These are phyloP conservation scores for Globisporangium barbulae DNA, from an alignment of 352 stramenopile species.

Conservation along the genomic window DNA sequence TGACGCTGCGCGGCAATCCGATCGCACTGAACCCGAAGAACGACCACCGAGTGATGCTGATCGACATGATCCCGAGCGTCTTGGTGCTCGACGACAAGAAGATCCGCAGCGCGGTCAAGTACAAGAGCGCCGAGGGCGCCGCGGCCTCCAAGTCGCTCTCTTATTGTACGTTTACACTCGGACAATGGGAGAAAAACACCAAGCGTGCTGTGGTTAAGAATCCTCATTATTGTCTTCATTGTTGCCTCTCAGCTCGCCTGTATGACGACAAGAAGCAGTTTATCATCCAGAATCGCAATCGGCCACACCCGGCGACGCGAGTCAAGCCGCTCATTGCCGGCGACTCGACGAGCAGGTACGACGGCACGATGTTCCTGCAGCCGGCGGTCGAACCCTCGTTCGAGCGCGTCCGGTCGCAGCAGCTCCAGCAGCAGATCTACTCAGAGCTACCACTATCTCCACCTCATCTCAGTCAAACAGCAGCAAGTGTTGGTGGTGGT, in stretches of 20 bases:
- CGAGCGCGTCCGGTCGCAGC: constrained; percentile 27
- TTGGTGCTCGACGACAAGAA: constrained; percentile 78
- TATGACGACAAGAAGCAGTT: constrained; percentile 84
- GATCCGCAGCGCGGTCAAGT: constrained; percentile 48
- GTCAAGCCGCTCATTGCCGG: constrained; percentile 35
- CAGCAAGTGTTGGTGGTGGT: not conserved
- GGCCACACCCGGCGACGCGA: constrained; percentile 34
- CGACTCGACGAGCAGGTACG: constrained; percentile 40
- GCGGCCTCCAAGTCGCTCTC: constrained; percentile 55
- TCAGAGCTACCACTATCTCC: not conserved
- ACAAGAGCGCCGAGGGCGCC: constrained; percentile 29
- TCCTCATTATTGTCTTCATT: not conserved
- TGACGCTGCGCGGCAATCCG: constrained; percentile 65
- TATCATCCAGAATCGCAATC: constrained; percentile 49
- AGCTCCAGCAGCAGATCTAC: constrained; percentile 13
- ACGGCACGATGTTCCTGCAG: constrained; percentile 55
- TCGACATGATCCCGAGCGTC: constrained; percentile 73
- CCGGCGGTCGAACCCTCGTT: constrained; percentile 35
- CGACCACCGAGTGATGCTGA: constrained; percentile 61
- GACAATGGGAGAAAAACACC: not conserved
- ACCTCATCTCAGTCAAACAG: not conserved
- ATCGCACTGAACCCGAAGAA: constrained; percentile 45
- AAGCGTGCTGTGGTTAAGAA: not conserved
- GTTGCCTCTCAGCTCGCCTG: constrained; percentile 39
- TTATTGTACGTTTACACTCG: constrained; percentile 43